Base-by-base conservation (phyloP, 495 filamentous ascomycete genomes). In the Aspergillus incahuasiensis region DNA sequence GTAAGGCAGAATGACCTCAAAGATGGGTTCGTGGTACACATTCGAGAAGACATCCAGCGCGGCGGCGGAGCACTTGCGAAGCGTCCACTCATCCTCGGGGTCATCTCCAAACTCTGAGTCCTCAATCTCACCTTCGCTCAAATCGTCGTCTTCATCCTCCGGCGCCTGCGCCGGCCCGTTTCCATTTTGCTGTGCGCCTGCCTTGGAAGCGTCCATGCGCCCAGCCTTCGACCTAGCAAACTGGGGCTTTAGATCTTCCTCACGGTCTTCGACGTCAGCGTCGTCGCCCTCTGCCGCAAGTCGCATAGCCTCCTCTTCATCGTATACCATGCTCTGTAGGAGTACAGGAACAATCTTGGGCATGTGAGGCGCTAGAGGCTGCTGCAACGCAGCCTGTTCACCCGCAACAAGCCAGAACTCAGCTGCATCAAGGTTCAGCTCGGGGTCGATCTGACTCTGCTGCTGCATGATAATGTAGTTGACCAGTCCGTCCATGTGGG, bases 381-480 rank as follows among this genome's bases (percentile, higher is more conserved):
- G 78, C 68, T 88, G 88, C 46, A 99, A 69, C 46, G 83, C 79
- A 34, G 86, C 78, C 65, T 96, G 90, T 68, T 96, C 95, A 24
- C 92, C 92, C 28, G 96, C 85, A 47, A 88, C 88, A 46, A 99
- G 82, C 91, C 92, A 99, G 66, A 99, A 99, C 70, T 97, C 94
- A 7, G 95, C 92, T 15, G 94, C 94, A 68, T 97, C 94, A 34
- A 94, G 84, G 40, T 92, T 90, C 46, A 97, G 80, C 47, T 97
- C 94, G 47, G 90, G 88, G 60, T 96, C 92, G 28, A 94, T 88
- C 39, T 73, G 72, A 55, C 85, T 90, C 61, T 85, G 81, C 68
- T 98, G 94, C 68, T 97, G 92, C 22, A 84, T 73, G 56, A 96
- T 79, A 71, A 96, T 96, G 68, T 96, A 99, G 66, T 91, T 87